phyloP scores from a whole-genome alignment of 768 basidiomycete species.

The Termitomyces bulborhizus region DNA sequence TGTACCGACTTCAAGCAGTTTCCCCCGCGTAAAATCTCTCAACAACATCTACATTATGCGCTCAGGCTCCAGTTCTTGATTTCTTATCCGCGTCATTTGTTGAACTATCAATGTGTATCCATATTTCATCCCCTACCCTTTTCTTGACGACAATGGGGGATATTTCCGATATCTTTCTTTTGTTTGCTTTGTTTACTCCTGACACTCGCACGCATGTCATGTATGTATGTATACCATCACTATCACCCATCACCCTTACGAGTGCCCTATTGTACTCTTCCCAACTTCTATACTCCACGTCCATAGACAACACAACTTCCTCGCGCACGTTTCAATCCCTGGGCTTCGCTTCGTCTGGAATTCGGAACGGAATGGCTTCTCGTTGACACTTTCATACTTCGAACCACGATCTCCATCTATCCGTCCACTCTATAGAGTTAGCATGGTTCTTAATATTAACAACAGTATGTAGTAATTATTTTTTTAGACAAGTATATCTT shows the following conservation, averaged over 20 bases:
- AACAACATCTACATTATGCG: constrained; percentile 14
- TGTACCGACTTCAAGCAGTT: constrained; percentile 4
- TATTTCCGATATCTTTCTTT: neutral
- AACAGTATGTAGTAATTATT: too few species aligned
- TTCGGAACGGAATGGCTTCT: neutral
- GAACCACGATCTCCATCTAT: neutral
- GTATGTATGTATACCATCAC: neutral
- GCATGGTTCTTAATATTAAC: neutral
- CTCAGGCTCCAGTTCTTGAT: neutral
- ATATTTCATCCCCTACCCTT: neutral
- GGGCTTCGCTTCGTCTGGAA: neutral
- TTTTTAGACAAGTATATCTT: neutral
- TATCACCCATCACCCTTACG: too few species aligned
- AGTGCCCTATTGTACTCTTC: too few species aligned
- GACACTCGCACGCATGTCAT: neutral
- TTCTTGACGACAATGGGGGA: too few species aligned
- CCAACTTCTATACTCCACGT: neutral
- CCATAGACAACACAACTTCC: neutral
- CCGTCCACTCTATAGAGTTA: neutral
- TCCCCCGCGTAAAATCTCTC: constrained; percentile 16
- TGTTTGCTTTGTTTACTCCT: neutral
- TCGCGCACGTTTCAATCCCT: neutral
- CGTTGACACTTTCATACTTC: too few species aligned
- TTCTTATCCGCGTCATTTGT: neutral
- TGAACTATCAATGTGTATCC: neutral